A percentile compares a stretch with the other conserved stretches of the same genome.
phyloP scores from a whole-genome alignment of 495 filamentous ascomycete genomes.

The Hypomontagnella monticulosa region DNA sequence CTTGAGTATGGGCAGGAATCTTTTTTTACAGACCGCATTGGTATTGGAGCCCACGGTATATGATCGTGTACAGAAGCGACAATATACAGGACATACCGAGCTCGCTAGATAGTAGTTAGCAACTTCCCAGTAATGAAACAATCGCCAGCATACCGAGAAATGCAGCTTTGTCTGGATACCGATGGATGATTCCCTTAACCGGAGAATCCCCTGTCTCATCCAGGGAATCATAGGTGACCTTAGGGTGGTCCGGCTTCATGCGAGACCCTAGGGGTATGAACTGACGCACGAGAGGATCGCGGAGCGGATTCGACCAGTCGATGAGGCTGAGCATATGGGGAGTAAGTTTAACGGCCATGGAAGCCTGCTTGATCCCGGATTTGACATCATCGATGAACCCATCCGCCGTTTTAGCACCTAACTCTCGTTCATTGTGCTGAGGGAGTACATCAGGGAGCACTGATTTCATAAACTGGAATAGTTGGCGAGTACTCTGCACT shows the following conservation, averaged over 20 bases:
- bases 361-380: slow-evolving; percentile 46
- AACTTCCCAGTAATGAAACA: background rate
- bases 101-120: slow-evolving; percentile 29
- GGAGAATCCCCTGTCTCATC: slow-evolving; percentile 51
- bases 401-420: slow-evolving; percentile 41
- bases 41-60: slow-evolving; percentile 53
- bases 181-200: slow-evolving; percentile 52
- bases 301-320: slow-evolving; percentile 52
- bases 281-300: slow-evolving; percentile 53
- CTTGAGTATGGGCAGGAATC: slow-evolving; percentile 44
- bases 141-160: slow-evolving; percentile 51
- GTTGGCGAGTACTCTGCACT: slow-evolving; percentile 15
- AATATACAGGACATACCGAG: slow-evolving; percentile 56
- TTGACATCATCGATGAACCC: slow-evolving; percentile 52
- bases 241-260: slow-evolving; percentile 49
- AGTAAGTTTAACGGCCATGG: slow-evolving; percentile 51
- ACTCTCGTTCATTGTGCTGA: slow-evolving; percentile 2
- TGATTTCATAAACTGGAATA: slow-evolving; percentile 45
- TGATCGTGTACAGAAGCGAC: slow-evolving; percentile 55
- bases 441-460: slow-evolving; percentile 47
- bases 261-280: slow-evolving; percentile 51
- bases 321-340: slow-evolving; percentile 53
- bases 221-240: slow-evolving; percentile 40
- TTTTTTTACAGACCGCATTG: slow-evolving; percentile 47
- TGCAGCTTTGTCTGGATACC: slow-evolving; percentile 55